Percentiles rank a stretch among this genome's conserved stretches.
Conservation (phyloP, 257 asterid genomes). For the Craterostigma plantagineum region DNA sequence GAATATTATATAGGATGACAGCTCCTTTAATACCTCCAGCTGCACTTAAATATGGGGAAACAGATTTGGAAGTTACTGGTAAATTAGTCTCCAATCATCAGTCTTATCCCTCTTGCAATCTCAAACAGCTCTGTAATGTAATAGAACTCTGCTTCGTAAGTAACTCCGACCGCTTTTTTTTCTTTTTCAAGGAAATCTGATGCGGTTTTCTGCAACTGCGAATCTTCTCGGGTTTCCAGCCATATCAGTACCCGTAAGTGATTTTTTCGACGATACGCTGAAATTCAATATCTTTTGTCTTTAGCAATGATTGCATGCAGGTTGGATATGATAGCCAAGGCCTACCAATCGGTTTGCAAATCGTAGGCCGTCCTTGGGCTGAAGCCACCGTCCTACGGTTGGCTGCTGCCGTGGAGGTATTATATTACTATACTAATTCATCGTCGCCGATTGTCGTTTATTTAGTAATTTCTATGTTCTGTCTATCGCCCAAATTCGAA, state of each 20-base stretch:
- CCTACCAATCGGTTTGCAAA: slow-evolving; percentile 84
- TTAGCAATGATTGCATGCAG: slow-evolving; percentile 18
- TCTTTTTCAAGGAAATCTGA: slow-evolving; percentile 50
- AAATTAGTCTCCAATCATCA: slow-evolving; percentile 6
- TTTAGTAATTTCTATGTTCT: too few species aligned
- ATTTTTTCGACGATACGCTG: background rate
- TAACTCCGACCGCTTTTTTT: background rate
- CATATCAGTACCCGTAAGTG: slow-evolving; percentile 79
- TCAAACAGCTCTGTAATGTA: too few species aligned
- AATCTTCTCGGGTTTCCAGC: slow-evolving; percentile 96
- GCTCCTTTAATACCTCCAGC: slow-evolving; percentile 85
- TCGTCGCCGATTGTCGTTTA: too few species aligned
- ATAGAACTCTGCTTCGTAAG: too few species aligned
- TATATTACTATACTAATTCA: too few species aligned
- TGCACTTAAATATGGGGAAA: slow-evolving; percentile 69
- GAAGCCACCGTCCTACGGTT: slow-evolving; percentile 81
- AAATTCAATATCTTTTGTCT: too few species aligned
- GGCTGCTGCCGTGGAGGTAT: slow-evolving; percentile 81
- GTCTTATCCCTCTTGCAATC: too few species aligned
- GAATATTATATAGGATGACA: slow-evolving; percentile 44
- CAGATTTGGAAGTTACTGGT: slow-evolving; percentile 58
- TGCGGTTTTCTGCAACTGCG: slow-evolving; percentile 63
- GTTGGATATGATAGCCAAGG: slow-evolving; percentile 92
- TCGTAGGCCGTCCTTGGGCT: slow-evolving; percentile 93
- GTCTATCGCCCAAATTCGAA: too few species aligned